These are phyloP conservation scores for Collybia nuda DNA, from an alignment of 768 basidiomycete species.

Conservation along the genomic window DNA sequence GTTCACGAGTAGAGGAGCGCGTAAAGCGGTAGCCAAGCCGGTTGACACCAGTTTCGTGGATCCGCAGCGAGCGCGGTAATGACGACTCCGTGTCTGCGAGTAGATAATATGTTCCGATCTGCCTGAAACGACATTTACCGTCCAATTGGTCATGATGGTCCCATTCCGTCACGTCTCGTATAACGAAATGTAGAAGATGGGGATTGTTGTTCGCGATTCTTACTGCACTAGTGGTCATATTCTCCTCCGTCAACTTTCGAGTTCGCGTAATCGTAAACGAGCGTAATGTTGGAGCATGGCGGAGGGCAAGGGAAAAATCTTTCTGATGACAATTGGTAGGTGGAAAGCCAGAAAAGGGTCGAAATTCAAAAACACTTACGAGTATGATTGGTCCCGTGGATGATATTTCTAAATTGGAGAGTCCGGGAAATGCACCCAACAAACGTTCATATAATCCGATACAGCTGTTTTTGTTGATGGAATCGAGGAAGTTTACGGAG, in stretches of 20 bases:
- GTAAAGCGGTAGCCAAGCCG: neutral
- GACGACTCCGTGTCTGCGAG: neutral
- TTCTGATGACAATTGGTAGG: constrained; percentile 2
- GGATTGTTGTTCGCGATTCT: constrained; percentile 12
- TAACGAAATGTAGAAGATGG: constrained; percentile 11
- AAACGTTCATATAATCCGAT: constrained; percentile 12
- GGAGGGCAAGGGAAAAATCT: constrained; percentile 12
- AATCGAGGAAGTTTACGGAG: constrained; percentile 17
- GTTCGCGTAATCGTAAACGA: constrained; percentile 14
- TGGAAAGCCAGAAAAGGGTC: neutral
- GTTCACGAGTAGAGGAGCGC: neutral
- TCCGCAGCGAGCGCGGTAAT: neutral
- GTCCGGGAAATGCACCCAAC: constrained; percentile 9
- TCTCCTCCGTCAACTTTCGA: constrained; percentile 5
- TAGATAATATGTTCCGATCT: constrained; percentile 5
- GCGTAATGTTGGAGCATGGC: constrained; percentile 8
- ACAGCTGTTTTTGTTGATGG: neutral
- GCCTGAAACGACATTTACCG: constrained; percentile 8
- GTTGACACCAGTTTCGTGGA: constrained; percentile 2
- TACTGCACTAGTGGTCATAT: constrained; percentile 7
- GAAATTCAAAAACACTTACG: constrained; percentile 3
- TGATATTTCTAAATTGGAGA: constrained; percentile 13
- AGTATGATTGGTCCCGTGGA: constrained; percentile 12
- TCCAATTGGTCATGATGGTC: constrained; percentile 16
- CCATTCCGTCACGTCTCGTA: constrained; percentile 15